phyloP scores from a whole-genome alignment of 345 rosid species.

The Carallia pectinifolia region DNA sequence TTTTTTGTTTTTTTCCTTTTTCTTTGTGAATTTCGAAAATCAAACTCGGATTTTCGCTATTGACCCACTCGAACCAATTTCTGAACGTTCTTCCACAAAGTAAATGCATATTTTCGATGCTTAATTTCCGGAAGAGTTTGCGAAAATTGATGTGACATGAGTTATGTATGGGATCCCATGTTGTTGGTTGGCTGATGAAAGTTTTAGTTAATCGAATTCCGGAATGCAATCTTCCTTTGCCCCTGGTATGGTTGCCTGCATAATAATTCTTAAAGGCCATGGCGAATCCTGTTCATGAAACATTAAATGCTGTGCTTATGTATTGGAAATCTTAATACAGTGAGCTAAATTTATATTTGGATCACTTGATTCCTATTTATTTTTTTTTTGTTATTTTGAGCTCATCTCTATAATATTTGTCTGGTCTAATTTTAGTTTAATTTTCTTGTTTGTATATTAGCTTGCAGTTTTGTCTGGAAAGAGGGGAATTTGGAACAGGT shows the following conservation, averaged over 20 bases:
- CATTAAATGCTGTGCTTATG: no score
- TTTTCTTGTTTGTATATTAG: slow-evolving; percentile 20
- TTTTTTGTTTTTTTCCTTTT: not conserved
- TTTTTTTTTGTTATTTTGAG: not conserved
- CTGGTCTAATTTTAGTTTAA: not conserved
- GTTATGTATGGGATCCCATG: no score
- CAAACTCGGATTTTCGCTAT: not conserved
- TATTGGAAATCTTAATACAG: no score
- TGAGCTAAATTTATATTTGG: no score
- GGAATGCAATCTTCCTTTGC: no score
- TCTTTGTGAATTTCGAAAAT: not conserved
- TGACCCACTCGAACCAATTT: not conserved
- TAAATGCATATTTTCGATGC: not conserved
- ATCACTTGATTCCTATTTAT: not conserved
- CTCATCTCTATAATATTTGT: not conserved
- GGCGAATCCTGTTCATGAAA: no score
- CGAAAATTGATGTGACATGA: no score
- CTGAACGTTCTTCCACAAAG: not conserved
- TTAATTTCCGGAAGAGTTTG: not conserved
- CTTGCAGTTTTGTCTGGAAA: slow-evolving; percentile 22
- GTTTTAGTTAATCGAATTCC: no score
- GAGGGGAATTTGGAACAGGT: slow-evolving; percentile 16
- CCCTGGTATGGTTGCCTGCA: no score
- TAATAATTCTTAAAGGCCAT: no score
- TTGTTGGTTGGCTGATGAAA: no score